Evolutionary conservation across 2,329 filamentous ascomycete species (phyloP).

Genomic region (Fusarium armeniacum): DNA sequence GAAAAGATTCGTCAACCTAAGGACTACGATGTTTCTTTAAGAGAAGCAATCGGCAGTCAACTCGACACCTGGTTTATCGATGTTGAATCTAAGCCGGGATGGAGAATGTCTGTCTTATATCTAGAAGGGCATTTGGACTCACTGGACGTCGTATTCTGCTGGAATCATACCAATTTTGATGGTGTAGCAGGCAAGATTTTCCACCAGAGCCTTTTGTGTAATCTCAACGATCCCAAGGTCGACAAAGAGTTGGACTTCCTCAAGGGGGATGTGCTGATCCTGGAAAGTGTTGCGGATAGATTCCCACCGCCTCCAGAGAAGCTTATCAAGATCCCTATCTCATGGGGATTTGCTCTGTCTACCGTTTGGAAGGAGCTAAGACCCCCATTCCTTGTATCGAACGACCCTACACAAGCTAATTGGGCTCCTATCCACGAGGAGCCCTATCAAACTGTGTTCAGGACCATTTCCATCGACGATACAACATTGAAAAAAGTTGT

Average conservation of each 20-base stretch:
- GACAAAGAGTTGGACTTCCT: constrained; percentile 3
- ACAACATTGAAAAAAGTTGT: constrained; percentile 39
- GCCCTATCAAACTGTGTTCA: constrained; percentile 41
- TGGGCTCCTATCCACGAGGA: constrained; percentile 48
- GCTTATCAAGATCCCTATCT: constrained; percentile 41
- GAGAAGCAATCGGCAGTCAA: constrained; percentile 21
- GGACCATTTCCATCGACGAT: constrained; percentile 38
- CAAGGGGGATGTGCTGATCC: constrained; percentile 5
- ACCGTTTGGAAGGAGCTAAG: constrained; percentile 41
- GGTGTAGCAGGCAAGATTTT: constrained; percentile 53
- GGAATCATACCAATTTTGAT: constrained; percentile 50
- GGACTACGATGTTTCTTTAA: constrained; percentile 14
- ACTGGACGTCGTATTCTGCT: constrained; percentile 50
- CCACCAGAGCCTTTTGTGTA: constrained; percentile 49
- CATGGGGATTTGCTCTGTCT: constrained; percentile 32
- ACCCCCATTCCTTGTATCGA: constrained; percentile 29
- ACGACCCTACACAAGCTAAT: constrained; percentile 20
- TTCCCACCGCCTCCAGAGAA: constrained; percentile 49
- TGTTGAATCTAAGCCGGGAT: constrained; percentile 46
- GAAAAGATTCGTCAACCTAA: constrained; percentile 9
- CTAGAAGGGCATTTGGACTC: constrained; percentile 5
- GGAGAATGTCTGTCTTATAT: constrained; percentile 46
- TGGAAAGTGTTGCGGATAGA: constrained; percentile 19
- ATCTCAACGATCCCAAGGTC: constrained; percentile 42
- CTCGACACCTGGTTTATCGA: constrained; percentile 42